Evolutionary conservation across 805 yeast genomes (phyloP), one percentile per base, ranked within the genome.

Genomic region (Candida xyloterini): DNA sequence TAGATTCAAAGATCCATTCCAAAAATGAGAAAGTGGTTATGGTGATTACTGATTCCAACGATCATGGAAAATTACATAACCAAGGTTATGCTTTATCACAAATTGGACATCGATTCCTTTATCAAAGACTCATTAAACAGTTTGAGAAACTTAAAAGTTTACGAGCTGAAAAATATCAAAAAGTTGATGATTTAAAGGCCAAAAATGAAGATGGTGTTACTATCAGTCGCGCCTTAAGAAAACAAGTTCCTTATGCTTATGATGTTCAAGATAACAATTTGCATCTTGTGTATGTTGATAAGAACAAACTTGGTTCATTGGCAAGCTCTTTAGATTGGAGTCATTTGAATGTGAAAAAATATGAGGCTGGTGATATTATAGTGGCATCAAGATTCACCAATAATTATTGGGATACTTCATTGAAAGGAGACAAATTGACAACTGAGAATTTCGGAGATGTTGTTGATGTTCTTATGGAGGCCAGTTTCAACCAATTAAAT

Each of bases 281-380:
- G 63, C 70, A 36, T 65, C 71, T 27, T 45, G 74, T 31, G 57
- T 80, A 68, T 48, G 47, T 81, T 10, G 87, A 84, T 52, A 47
- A 78, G 14, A 55, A 69, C 2, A 62, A 66, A 14, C 30, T 52
- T 5, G 27, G 39, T 3, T 11, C 37, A 2, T 31, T 55, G 8
- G 35, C 38, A 1, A 52, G 63, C 30, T 30, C 46, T 10, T 44
- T 52, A 39, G 53, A 47, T 9, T 71, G 79, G 75, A 62, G 64
- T 10, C 55, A 65, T 22, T 8, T 61, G 4, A 55, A 66, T 27
- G 47, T 59, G 1, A 50, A 55, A n/a, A 39, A 52, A 0, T 70
- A 64, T 46, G 44, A 57, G 8, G 55, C 62, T 2, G 91, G 90
- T 5, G 86, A 83, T 55, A 65, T 76, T 0, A 52, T 84, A 1